These are phyloP conservation scores for Scutellaria minor DNA, from an alignment of 257 asterid species.

Conservation along the genomic window DNA sequence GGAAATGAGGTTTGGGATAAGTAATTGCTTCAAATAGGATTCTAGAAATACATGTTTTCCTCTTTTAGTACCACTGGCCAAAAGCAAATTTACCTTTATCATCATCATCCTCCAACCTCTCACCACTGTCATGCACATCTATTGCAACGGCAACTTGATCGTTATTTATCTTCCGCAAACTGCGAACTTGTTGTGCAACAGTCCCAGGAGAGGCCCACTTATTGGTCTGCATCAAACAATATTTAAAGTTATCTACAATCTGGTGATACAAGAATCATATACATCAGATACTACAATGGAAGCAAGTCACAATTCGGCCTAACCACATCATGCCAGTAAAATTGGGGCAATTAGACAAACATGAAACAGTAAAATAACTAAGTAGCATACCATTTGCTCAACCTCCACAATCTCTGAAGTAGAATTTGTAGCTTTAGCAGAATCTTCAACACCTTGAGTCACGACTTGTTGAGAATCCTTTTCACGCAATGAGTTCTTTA, in stretches of 20 bases:
- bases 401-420: conserved; percentile 86
- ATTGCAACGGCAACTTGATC: conserved; percentile 94
- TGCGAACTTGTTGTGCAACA: conserved; percentile 82
- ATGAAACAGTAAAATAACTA: conserved; percentile 27
- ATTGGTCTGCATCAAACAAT: conserved; percentile 56
- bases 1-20: conserved; percentile 20
- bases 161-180: conserved; percentile 82
- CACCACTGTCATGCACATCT: conserved; percentile 66
- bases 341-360: conserved; percentile 26
- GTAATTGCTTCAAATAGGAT: conserved; percentile 30
- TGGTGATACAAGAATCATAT: not conserved
- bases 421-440: conserved; percentile 55
- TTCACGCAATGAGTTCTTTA: conserved; percentile 66
- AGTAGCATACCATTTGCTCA: conserved; percentile 75
- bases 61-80: conserved; percentile 21
- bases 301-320: conserved; percentile 1
- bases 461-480: conserved; percentile 72
- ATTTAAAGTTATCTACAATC: not conserved
- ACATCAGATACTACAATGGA: conserved; percentile 10
- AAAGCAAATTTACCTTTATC: conserved; percentile 73
- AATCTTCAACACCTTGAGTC: conserved; percentile 67
- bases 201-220: conserved; percentile 69
- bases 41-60: not conserved
- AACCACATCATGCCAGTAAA: conserved; percentile 18
- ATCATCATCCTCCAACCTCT: conserved; percentile 76